Evolutionary conservation across 1,284 basidiomycete genomes (phyloP), one percentile per base, ranked within the genome.

Genomic region (Trichosporon sp.): DNA sequence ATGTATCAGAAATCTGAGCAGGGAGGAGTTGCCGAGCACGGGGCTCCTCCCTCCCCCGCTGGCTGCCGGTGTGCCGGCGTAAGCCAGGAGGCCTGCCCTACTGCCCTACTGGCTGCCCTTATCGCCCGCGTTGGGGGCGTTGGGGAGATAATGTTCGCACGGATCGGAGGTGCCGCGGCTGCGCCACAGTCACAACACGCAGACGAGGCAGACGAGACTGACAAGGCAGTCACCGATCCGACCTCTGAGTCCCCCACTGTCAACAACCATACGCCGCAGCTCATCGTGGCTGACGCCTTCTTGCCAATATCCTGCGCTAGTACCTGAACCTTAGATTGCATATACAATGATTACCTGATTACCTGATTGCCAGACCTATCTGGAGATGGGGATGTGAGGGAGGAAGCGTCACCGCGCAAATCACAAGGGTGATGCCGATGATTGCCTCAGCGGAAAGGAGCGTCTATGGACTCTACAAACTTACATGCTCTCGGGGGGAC

Each of bases 401-500:
- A 59, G 26, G 26, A 10, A 63, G 26, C 8, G 59, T 63, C 59
- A 35, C 32, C 14, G 56, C 14, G 56, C 56, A 14, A n/a, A 16
- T 16, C 59, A 63, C 16, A 12, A 6, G 31, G 32, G 32, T 11
- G 59, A 11, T 6, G 32, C 5, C 8, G 16, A 32, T 63, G 59
- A 35, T 32, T n/a, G 59, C 31, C 59, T 11, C 14, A 40, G 37
- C 11, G 14, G 59, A 46, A 43, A 5, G 40, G 12, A 43, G 37
- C 8, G 14, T 31, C 8, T 68, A 68, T 63, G 32, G 11, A 37
- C 38, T n/a, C 3, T n/a, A 48, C 46, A 37, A 66, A 54, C 10
- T 37, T 37, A 51, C 35, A 56, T 37, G 46, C 70, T 68, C 38
- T 54, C 51, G 46, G 72, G 72, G 1, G 80, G 80, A 5, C 80